These are phyloP conservation scores for Gnomoniopsis sp. DNA, from an alignment of 2,329 filamentous ascomycete genomes.

Conservation along the genomic window DNA sequence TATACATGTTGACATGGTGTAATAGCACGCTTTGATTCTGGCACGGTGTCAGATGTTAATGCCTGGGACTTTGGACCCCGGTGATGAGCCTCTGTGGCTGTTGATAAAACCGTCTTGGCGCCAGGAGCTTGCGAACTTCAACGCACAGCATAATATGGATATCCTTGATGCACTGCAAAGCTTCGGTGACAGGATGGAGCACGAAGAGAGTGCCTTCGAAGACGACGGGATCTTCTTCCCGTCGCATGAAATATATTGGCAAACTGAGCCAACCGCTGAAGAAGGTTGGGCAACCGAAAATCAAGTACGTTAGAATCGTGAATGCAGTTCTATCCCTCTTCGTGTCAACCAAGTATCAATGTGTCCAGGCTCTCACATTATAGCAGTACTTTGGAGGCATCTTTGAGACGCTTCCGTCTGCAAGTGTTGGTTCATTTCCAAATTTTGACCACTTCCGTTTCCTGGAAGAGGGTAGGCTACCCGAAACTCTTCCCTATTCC, in stretches of 20 bases:
- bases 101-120: constrained; percentile 1
- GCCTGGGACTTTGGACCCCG: neutral
- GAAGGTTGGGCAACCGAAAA: constrained; percentile 16
- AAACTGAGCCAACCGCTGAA: neutral
- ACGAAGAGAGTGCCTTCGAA: neutral
- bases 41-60: neutral
- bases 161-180: neutral
- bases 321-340: neutral
- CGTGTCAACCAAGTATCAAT: neutral
- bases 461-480: neutral
- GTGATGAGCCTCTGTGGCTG: neutral
- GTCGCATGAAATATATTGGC: neutral
- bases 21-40: constrained; percentile 1
- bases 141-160: neutral
- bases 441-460: neutral
- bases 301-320: neutral
- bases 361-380: neutral
- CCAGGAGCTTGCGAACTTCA: neutral
- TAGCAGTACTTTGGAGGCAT: neutral
- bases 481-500: neutral
- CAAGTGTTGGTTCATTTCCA: neutral
- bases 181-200: neutral
- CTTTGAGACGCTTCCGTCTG: neutral
- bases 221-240: neutral
- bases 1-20: neutral